These are phyloP conservation scores for Tricholoma furcatifolium DNA, from an alignment of 768 basidiomycete genomes.

Conservation along the genomic window DNA sequence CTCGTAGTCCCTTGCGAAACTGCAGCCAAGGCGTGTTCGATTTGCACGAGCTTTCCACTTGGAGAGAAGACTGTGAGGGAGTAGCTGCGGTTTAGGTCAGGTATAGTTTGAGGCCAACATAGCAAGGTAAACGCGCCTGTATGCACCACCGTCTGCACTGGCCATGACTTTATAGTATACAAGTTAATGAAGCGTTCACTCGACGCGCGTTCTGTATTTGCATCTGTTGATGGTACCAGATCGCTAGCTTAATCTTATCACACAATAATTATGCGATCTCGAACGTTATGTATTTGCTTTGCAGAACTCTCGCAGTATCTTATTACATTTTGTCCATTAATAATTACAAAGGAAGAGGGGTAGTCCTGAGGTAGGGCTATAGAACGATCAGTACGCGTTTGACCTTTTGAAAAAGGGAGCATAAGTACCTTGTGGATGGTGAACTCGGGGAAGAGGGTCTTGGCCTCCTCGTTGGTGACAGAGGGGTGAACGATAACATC, in stretches of 20 bases:
- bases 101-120: constrained; percentile 4
- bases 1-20: constrained; percentile 95
- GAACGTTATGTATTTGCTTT: neutral
- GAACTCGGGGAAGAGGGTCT: constrained; percentile 85
- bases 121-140: constrained; percentile 47
- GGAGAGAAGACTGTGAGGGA: constrained; percentile 99
- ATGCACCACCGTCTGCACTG: constrained; percentile 78
- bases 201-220: constrained; percentile 25
- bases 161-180: constrained; percentile 51
- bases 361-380: constrained; percentile 88
- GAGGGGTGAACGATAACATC: constrained; percentile 91
- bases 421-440: constrained; percentile 74
- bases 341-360: constrained; percentile 38
- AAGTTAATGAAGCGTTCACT: neutral
- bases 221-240: constrained; percentile 8
- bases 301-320: neutral
- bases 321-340: constrained; percentile 27
- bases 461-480: constrained; percentile 85
- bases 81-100: constrained; percentile 57
- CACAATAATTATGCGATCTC: neutral
- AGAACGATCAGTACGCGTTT: constrained; percentile 9
- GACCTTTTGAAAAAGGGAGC: neutral
- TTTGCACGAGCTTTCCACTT: constrained; percentile 98
- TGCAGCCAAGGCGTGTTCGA: constrained; percentile 98
- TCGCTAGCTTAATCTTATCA: constrained; percentile 12